Conservation (phyloP, 192 early-diverging fungal genomes). For the Podila epigama region DNA sequence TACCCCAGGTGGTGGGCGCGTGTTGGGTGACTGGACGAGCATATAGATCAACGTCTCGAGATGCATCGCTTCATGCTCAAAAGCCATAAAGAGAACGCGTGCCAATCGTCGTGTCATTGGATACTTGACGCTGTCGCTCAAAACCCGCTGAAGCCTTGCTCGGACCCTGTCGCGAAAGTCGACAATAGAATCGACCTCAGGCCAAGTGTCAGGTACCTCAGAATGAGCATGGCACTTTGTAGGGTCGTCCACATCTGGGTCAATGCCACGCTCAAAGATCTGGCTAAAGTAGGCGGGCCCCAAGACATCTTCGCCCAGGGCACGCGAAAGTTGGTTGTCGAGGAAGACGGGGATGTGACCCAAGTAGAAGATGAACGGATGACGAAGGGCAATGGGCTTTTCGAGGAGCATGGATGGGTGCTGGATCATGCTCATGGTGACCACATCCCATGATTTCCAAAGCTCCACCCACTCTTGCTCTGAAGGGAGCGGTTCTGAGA, state of each 20-base stretch:
- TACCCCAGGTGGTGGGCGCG: slow-evolving; percentile 56
- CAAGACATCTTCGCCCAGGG: slow-evolving; percentile 56
- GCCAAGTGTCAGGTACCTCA: slow-evolving; percentile 73
- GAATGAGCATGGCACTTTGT: slow-evolving; percentile 83
- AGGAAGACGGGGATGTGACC: slow-evolving; percentile 84
- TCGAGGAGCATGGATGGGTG: slow-evolving; percentile 57
- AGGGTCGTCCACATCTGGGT: slow-evolving; percentile 84
- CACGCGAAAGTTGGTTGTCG: slow-evolving; percentile 65
- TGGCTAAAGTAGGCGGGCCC: slow-evolving; percentile 69
- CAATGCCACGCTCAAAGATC: slow-evolving; percentile 96
- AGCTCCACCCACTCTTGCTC: slow-evolving; percentile 78
- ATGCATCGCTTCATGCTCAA: slow-evolving; percentile 96
- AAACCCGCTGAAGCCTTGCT: slow-evolving; percentile 54
- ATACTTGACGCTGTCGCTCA: slow-evolving; percentile 42
- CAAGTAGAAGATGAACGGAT: slow-evolving; percentile 91
- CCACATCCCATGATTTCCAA: slow-evolving; percentile 84
- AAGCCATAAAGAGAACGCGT: slow-evolving; percentile 83
- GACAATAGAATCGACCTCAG: slow-evolving; percentile 67
- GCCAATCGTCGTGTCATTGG: slow-evolving; percentile 49
- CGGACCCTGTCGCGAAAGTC: slow-evolving; percentile 74
- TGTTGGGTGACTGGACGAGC: slow-evolving; percentile 73
- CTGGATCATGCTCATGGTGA: slow-evolving; percentile 70
- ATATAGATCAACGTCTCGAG: slow-evolving; percentile 93
- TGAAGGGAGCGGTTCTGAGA: slow-evolving; percentile 55
- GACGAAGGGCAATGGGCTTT: slow-evolving; percentile 83